Conservation (phyloP, 441 rosid species). For the Adansonia rubrostipa region DNA sequence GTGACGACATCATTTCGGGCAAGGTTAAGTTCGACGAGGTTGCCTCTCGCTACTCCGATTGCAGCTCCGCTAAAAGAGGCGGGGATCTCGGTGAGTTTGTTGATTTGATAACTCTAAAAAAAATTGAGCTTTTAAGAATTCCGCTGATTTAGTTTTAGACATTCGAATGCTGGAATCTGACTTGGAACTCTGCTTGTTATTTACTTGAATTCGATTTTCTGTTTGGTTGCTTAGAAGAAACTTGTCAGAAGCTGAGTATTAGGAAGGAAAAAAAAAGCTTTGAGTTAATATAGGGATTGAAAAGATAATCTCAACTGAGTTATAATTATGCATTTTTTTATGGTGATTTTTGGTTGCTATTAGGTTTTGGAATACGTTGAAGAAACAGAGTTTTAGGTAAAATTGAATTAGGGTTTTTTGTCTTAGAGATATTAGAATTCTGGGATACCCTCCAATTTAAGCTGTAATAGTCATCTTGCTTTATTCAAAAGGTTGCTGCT, state of each 20-base stretch:
- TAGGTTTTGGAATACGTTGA: not conserved
- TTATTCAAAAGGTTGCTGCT: not conserved
- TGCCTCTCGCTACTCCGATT: constrained; percentile 79
- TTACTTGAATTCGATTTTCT: not conserved
- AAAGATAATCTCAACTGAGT: not conserved
- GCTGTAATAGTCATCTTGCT: not conserved
- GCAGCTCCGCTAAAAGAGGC: constrained; percentile 98
- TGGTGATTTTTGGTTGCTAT: not conserved
- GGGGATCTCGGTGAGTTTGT: constrained; percentile 82
- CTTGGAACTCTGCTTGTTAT: not conserved
- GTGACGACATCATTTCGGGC: constrained; percentile 80
- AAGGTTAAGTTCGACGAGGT: constrained; percentile 78
- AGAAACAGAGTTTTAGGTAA: constrained; percentile 1
- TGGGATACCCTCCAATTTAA: not conserved
- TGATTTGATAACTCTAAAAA: not conserved
- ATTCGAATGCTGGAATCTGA: not conserved
- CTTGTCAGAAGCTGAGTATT: not conserved
- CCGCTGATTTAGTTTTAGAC: not conserved
- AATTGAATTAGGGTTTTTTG: not conserved
- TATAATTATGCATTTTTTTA: not conserved
- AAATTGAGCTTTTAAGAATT: not conserved
- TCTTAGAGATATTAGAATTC: not conserved
- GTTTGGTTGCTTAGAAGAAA: not conserved
- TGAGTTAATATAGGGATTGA: not conserved
- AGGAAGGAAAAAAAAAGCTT: not conserved